A percentile compares a stretch with the other conserved stretches of the same genome.
These are phyloP conservation scores for Backusella luteola DNA, from an alignment of 192 early-diverging fungal genomes.

Conservation along the genomic window DNA sequence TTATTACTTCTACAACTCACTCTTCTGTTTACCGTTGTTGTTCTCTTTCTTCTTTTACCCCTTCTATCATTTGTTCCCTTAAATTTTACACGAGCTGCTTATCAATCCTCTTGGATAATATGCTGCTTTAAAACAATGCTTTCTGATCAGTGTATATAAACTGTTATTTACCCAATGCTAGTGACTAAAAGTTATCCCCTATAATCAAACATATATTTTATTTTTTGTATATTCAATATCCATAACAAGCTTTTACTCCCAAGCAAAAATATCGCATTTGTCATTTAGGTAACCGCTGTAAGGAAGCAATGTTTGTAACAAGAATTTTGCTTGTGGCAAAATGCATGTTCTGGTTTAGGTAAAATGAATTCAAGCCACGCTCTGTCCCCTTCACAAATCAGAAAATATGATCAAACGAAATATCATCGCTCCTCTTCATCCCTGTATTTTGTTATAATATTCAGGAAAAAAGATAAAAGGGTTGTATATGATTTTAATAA, in stretches of 20 bases:
- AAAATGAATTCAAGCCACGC: conserved; percentile 2
- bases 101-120: background rate
- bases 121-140: background rate
- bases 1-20: background rate
- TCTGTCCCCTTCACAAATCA: conserved; percentile 1
- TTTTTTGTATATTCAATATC: background rate
- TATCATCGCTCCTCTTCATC: background rate
- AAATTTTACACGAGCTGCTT: background rate
- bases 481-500: background rate
- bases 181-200: background rate
- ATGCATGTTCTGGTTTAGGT: background rate
- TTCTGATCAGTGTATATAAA: background rate
- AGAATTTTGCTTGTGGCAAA: background rate
- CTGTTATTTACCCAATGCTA: background rate
- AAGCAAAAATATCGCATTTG: background rate
- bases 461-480: conserved; percentile 2
- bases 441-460: background rate
- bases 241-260: background rate
- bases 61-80: background rate
- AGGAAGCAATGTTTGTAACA: background rate
- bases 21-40: background rate
- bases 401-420: conserved; percentile 3
- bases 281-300: background rate
- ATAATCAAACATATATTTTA: background rate
- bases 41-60: background rate